Percentiles rank a stretch among this genome's conserved stretches.
Conservation (phyloP, 2,329 filamentous ascomycete species). For the Geosmithia morbida region DNA sequence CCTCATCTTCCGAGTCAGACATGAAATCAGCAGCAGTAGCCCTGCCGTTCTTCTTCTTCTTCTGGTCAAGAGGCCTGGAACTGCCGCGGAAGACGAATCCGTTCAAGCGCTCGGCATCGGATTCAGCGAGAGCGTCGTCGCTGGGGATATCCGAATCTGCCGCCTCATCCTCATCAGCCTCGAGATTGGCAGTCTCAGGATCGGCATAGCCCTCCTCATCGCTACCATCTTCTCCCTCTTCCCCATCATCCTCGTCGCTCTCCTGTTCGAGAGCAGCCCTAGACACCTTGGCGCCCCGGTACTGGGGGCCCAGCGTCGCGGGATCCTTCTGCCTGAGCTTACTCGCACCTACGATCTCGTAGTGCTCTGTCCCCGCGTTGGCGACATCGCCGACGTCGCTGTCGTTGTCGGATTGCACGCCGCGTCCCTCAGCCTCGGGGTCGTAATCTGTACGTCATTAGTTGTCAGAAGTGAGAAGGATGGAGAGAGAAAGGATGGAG, state of each 20-base stretch:
- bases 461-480: no score
- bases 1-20: conserved; percentile 26
- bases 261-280: conserved; percentile 49
- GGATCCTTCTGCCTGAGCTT: conserved; percentile 63
- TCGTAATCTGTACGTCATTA: conserved; percentile 50
- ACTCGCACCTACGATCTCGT: conserved; percentile 69
- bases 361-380: conserved; percentile 68
- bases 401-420: conserved; percentile 37
- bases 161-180: conserved; percentile 31
- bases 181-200: conserved; percentile 38
- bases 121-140: conserved; percentile 62
- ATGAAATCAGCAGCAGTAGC: conserved; percentile 44
- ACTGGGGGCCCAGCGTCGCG: conserved; percentile 60
- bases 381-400: conserved; percentile 33
- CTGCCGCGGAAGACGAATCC: conserved; percentile 53
- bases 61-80: conserved; percentile 25
- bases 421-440: conserved; percentile 53
- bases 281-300: conserved; percentile 63
- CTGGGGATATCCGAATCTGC: conserved; percentile 45
- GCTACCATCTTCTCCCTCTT: conserved; percentile 23
- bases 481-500: background rate
- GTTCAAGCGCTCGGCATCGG: conserved; percentile 71
- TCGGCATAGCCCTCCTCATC: conserved; percentile 39
- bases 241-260: conserved; percentile 36
- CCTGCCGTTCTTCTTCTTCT: conserved; percentile 17